Evolutionary conservation across 495 filamentous ascomycete species (phyloP).

Genomic region (Penicillium herquei): DNA sequence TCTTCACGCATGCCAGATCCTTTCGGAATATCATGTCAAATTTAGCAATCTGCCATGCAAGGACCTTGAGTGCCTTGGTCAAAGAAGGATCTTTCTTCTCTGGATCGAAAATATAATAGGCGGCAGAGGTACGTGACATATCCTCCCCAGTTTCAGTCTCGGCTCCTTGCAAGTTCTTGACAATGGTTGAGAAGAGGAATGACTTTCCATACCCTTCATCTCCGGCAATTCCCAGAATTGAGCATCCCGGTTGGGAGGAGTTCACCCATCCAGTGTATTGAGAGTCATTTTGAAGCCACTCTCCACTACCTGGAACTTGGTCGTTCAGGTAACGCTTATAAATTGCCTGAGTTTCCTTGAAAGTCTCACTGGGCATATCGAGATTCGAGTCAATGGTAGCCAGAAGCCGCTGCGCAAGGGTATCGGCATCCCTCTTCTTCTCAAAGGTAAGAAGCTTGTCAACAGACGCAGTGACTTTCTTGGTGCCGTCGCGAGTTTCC

Average conservation of each 20-base stretch:
- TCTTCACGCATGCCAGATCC: conserved; percentile 9
- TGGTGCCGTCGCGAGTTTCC: conserved; percentile 15
- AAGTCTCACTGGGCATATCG: conserved; percentile 12
- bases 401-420: conserved; percentile 1
- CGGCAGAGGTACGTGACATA: conserved; percentile 12
- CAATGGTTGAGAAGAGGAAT: conserved; percentile 15
- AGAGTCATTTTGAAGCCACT: conserved; percentile 14
- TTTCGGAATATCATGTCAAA: conserved; percentile 18
- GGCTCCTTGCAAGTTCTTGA: conserved; percentile 5
- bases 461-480: conserved; percentile 10
- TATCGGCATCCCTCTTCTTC: conserved; percentile 18
- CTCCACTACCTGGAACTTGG: conserved; percentile 12
- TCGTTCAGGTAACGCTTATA: conserved; percentile 9
- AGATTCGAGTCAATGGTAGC: conserved; percentile 11
- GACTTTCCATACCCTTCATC: conserved; percentile 22
- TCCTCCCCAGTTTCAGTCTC: conserved; percentile 2
- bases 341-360: conserved; percentile 1
- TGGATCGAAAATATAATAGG: conserved; percentile 15
- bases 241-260: background rate
- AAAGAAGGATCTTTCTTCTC: conserved; percentile 8
- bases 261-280: conserved; percentile 5
- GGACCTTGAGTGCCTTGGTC: conserved; percentile 9
- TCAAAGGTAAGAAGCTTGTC: conserved; percentile 15
- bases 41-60: conserved; percentile 20
- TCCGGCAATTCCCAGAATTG: conserved; percentile 13